phyloP scores from a whole-genome alignment of 2,329 filamentous ascomycete species.

The Pyrenochaeta sp. region DNA sequence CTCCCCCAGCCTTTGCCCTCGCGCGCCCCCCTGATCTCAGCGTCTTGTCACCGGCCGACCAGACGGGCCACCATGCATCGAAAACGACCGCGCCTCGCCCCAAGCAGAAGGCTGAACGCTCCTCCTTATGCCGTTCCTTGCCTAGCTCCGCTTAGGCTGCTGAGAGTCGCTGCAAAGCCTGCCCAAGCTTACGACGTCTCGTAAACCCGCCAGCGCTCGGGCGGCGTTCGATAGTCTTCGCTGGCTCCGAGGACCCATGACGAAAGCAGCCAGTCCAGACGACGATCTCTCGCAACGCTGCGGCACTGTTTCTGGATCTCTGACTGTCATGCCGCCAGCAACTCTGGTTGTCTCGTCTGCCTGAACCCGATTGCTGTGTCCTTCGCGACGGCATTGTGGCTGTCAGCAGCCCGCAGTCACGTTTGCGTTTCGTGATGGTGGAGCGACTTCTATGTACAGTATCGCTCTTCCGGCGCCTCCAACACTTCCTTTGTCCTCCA shows the following conservation, averaged over 20 bases:
- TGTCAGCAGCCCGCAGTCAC: conserved; percentile 34
- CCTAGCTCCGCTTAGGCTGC: conserved; percentile 23
- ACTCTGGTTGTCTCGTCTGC: conserved; percentile 26
- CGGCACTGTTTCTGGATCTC: conserved; percentile 35
- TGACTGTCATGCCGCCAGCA: conserved; percentile 42
- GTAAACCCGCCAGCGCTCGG: conserved; percentile 39
- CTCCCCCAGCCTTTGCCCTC: conserved; percentile 5
- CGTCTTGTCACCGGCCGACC: conserved; percentile 19
- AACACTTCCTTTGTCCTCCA: conserved; percentile 23
- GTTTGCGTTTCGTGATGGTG: conserved; percentile 46
- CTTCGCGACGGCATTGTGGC: conserved; percentile 28
- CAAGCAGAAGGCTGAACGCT: conserved; percentile 36
- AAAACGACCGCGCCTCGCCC: conserved; percentile 40
- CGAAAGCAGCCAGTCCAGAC: conserved; percentile 40
- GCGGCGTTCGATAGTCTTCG: conserved; percentile 47
- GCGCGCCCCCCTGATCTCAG: conserved; percentile 15
- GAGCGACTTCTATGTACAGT: conserved; percentile 16
- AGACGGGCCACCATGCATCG: conserved; percentile 16
- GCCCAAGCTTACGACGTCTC: conserved; percentile 46
- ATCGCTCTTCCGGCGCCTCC: conserved; percentile 22
- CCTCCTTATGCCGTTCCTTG: conserved; percentile 24
- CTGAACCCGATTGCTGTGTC: conserved; percentile 33
- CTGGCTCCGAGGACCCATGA: conserved; percentile 41
- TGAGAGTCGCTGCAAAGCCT: conserved; percentile 18
- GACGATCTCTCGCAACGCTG: conserved; percentile 47